Percentiles rank a stretch among this genome's conserved stretches.
Conservation (phyloP, 495 filamentous ascomycete genomes). For the Filosporella fistucella region DNA sequence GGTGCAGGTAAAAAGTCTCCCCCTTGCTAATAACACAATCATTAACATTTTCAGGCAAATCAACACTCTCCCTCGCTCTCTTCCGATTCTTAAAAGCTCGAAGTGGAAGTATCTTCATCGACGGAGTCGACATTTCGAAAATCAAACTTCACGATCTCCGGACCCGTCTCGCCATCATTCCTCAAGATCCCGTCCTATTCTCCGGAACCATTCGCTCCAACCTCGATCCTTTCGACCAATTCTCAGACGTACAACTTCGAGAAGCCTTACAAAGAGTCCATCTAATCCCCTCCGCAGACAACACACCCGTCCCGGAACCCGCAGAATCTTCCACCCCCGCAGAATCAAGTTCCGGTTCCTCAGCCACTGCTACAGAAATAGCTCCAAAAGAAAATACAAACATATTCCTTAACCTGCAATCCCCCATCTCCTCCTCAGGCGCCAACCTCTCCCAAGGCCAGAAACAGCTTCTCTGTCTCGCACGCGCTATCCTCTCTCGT, state of each 20-base stretch:
- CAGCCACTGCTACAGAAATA: constrained; percentile 6
- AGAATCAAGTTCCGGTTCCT: constrained; percentile 7
- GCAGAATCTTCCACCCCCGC: neutral
- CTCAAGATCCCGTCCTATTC: constrained; percentile 51
- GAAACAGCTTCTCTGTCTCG: constrained; percentile 45
- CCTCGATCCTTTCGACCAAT: constrained; percentile 45
- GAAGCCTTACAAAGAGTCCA: constrained; percentile 55
- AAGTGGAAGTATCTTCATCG: constrained; percentile 40
- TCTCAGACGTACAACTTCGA: constrained; percentile 49
- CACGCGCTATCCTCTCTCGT: constrained; percentile 42
- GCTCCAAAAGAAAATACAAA: constrained; percentile 27
- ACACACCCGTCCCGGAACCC: constrained; percentile 10
- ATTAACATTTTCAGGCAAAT: constrained; percentile 19
- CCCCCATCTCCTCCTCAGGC: constrained; percentile 34
- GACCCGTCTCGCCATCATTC: constrained; percentile 45
- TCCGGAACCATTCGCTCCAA: constrained; percentile 45
- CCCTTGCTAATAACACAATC: constrained; percentile 1
- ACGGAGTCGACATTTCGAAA: constrained; percentile 44
- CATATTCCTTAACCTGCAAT: constrained; percentile 38
- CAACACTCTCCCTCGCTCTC: constrained; percentile 35
- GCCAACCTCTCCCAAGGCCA: constrained; percentile 41
- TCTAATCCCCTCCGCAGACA: constrained; percentile 35
- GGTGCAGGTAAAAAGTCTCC: constrained; percentile 31
- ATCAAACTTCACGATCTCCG: constrained; percentile 44
- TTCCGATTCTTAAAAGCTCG: constrained; percentile 45